Percentiles rank a stretch among this genome's conserved stretches.
phyloP scores from a whole-genome alignment of 2,329 filamentous ascomycete genomes.

The Exutisphaerella laricina region DNA sequence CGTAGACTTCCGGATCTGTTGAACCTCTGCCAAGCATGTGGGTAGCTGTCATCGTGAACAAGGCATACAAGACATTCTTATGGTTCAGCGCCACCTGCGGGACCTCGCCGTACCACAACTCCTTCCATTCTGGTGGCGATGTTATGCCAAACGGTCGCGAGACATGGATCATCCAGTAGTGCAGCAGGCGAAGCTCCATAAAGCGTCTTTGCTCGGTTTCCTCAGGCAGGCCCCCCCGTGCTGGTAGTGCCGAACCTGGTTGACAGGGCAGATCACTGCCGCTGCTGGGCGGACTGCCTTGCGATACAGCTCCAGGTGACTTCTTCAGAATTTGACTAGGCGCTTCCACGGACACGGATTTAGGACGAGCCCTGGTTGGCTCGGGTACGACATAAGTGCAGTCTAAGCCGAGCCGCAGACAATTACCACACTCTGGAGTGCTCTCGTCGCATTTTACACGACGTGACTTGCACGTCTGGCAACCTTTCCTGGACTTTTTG shows the following conservation, averaged over 20 bases:
- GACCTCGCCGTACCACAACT: constrained; percentile 24
- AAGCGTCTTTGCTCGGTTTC: constrained; percentile 21
- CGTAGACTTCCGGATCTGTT: constrained; percentile 16
- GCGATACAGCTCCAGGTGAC: constrained; percentile 14
- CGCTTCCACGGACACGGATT: constrained; percentile 12
- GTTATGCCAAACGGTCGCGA: constrained; percentile 24
- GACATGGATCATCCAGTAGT: constrained; percentile 24
- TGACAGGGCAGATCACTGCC: constrained; percentile 9
- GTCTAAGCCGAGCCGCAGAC: constrained; percentile 43
- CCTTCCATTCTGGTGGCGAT: constrained; percentile 22
- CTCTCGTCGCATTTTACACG: constrained; percentile 54
- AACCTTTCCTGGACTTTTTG: constrained; percentile 51
- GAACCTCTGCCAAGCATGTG: constrained; percentile 19
- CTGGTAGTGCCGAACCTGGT: constrained; percentile 1
- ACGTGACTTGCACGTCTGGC: constrained; percentile 52
- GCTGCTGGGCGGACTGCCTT: constrained; percentile 14
- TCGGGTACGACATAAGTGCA: constrained; percentile 41
- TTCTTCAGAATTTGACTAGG: constrained; percentile 6
- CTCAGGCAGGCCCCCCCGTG: constrained; percentile 11
- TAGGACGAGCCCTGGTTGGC: constrained; percentile 15
- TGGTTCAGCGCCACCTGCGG: constrained; percentile 21
- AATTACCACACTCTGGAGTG: constrained; percentile 47
- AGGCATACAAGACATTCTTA: constrained; percentile 23
- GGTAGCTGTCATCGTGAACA: constrained; percentile 25
- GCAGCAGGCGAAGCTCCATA: constrained; percentile 22